Evolutionary conservation across 108 stramenopile genomes (phyloP), one percentile per base, ranked within the genome.

Genomic region (Cylindrotheca closterium): DNA sequence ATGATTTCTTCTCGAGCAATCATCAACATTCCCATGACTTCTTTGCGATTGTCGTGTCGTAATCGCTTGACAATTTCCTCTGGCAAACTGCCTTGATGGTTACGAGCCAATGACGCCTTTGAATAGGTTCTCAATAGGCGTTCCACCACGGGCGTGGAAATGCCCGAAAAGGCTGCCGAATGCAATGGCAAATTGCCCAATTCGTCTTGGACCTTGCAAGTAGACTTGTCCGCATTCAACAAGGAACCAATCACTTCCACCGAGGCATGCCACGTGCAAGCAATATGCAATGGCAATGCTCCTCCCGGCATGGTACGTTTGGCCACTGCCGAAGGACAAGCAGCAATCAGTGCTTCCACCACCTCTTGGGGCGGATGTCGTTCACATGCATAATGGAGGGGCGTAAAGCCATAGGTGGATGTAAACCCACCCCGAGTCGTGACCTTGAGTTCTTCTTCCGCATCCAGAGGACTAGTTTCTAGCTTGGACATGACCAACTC

Each of bases 351-450:
- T 7, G 82, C 73, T 27, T 82, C 73, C 4, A 91, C 61, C 10
- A 91, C 73, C 28, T 80, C 82, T 1, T 79, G 72, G 0, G 90
- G 79, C 19, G 93, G 93, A 31, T 66, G 58, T 4, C 85, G 77
- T 56, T 94, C 93, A 37, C 84, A 90, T 37, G 90, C 89, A 56
- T 81, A 89, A 53, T 89, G 82, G 23, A 94, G 64, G 8, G 93
- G 84, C 2, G 82, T 81, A 26, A 94, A 81, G 26, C 85, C 84
- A 30, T 76, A 58, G 24, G 68, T 77, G 55, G 89, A 71, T 32
- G 65, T 76, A 45, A 91, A 91, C 26, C 89, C 92, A 53, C 92
- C 92, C 24, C 87, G 71, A 3, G 89, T 88, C 56, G 74, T 81
- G 4, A 86, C 81, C 51, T 71, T 68, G 21, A 88, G 49, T 5